These are phyloP conservation scores for Stentor roeselii DNA, from an alignment of 73 alveolate genomes.

Conservation along the genomic window DNA sequence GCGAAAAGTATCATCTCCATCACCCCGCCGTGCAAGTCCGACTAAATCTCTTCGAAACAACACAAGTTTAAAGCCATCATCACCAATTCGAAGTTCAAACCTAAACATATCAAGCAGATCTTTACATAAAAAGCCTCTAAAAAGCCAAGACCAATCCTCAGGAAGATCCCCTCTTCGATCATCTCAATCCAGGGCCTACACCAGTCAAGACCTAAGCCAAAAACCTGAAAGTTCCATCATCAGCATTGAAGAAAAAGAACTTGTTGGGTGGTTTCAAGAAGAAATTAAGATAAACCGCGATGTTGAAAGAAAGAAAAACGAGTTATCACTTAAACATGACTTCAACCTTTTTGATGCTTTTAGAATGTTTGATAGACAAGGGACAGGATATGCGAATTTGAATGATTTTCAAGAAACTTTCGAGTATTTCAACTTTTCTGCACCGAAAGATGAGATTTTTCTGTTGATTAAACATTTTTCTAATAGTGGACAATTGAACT, in stretches of 20 bases:
- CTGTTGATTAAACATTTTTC: slow-evolving; percentile 30
- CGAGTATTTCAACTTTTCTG: slow-evolving; percentile 32
- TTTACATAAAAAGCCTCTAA: neutral
- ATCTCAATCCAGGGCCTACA: neutral
- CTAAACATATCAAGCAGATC: neutral
- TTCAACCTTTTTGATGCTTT: slow-evolving; percentile 86
- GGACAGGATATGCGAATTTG: slow-evolving; percentile 52
- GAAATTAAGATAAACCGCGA: slow-evolving; percentile 52
- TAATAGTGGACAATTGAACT: slow-evolving; percentile 20
- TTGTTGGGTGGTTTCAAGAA: slow-evolving; percentile 24
- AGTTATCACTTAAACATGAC: slow-evolving; percentile 64
- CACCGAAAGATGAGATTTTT: slow-evolving; percentile 34
- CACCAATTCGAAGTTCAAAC: neutral
- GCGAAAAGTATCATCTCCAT: neutral
- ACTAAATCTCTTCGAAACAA: neutral
- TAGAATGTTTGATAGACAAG: slow-evolving; percentile 69
- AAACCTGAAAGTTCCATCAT: neutral
- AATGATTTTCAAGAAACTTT: slow-evolving; percentile 59
- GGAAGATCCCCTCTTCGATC: neutral
- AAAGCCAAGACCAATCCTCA: neutral
- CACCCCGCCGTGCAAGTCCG: slow-evolving; percentile 1
- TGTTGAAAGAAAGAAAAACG: slow-evolving; percentile 68
- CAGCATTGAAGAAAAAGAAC: slow-evolving; percentile 21
- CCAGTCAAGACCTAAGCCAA: neutral
- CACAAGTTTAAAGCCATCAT: neutral